Base-by-base conservation (phyloP, 805 yeast species). In the Pichia kluyveri region DNA sequence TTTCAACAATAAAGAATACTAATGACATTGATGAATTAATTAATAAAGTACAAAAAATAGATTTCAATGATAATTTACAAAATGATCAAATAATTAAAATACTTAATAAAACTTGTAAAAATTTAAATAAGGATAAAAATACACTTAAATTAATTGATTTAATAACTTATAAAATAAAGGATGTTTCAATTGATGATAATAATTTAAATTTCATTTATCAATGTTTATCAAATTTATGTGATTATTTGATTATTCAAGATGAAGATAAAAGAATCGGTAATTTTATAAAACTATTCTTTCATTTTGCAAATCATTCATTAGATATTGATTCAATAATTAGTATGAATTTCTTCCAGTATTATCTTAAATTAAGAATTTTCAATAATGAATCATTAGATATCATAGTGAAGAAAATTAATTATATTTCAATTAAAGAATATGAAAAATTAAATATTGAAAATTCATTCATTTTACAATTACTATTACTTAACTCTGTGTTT, bases 261-360 rank as follows among this genome's bases (percentile, higher is more conserved):
- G 59, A 60, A 18, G 48, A 47, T 2, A 75, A 71, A 51, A 58
- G 82, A 48, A 57, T 73, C 8, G 62, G 69, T 43, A 76, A 76
- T 54, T 51, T 77, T 4, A 70, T 80, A 4, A 75, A 73, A 51
- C 43, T 77, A 12, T 58, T 69, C 8, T 76, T 67, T 54, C 71
- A 73, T 49, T 55, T 65, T 43, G 76, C 73, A 0, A 62, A 59
- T 34, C 8, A 10, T 8, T 4, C 37, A 7, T 34, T 34, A 15
- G 37, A 34, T 34, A 34, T 34, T 34, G 37, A 34, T 15, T 34
- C 37, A 1, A 15, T 3, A 7, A 8, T 34, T 14, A 34, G 37
- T 15, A 34, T 34, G 37, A 12, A 34, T 8, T 34, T 34, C 17
- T 34, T 34, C 5, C 37, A 34, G 5, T 34, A 34, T 15, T 34